Evolutionary conservation across 495 filamentous ascomycete species (phyloP), one percentile per base, ranked within the genome.

Genomic region (Penicillium daleae): DNA sequence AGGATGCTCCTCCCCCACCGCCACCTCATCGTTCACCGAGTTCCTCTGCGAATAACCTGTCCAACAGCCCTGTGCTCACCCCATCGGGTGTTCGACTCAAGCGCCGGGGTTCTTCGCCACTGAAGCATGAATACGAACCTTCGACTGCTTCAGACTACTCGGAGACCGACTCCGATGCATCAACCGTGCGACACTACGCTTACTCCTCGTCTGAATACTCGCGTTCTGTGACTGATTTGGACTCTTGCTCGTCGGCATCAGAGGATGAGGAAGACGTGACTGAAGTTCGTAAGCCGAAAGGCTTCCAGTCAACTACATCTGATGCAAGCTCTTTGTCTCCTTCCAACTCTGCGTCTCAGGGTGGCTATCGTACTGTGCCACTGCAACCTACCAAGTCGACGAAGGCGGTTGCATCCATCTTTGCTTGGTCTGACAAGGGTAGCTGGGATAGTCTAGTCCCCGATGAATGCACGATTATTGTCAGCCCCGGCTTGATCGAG

Each of bases 101-200:
- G 67, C 83, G 94, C 31, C 85, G 92, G 6, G 90, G 88, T 27
- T 98, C 96, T 5, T 98, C 96, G 9, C 96, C 96, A 9, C 81
- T 99, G 60, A 99, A 99, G 76, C 95, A 97, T 68, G 93, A 99
- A 78, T 99, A 97, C 68, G 90, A 92, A 65, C 96, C 96, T 3
- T 98, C 95, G 1, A 93, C 92, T 42, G 86, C 86, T 55, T 90
- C 90, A 2, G 82, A 85, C 29, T 81, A 78, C 39, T 83, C 82
- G 0, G 80, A 78, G 2, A 62, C 70, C 5, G 70, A 78, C 52
- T 83, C 83, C 0, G 81, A 84, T 31, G 72, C 78, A n/a, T 84
- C 80, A 6, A 83, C 79, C 37, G 80, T 83, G 49, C 77, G 81
- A 26, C 81, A 72, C 44, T 80, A 84, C 50, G 71, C 74, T 44